Conservation (phyloP, 768 basidiomycete genomes). For the Chalciporus sphaerocephalus region DNA sequence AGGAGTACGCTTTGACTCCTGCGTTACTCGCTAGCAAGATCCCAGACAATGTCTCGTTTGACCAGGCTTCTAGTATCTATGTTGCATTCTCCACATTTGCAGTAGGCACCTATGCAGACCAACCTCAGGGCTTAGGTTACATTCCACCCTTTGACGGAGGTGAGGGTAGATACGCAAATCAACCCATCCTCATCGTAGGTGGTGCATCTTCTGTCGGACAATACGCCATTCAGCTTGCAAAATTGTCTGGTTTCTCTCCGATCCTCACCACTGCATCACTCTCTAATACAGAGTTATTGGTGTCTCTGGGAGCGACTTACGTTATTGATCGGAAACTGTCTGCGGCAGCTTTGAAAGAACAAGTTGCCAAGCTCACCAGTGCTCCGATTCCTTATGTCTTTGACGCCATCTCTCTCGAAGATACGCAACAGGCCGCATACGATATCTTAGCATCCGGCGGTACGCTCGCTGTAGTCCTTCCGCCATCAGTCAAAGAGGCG, state of each 20-base stretch:
- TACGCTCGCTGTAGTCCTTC: constrained; percentile 13
- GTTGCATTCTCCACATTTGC: constrained; percentile 32
- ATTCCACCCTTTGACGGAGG: constrained; percentile 30
- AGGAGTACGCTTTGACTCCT: constrained; percentile 20
- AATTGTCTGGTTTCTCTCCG: constrained; percentile 31
- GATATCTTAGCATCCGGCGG: constrained; percentile 31
- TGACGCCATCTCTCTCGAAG: constrained; percentile 31
- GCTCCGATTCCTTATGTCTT: constrained; percentile 12
- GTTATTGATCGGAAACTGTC: constrained; percentile 32
- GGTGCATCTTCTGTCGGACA: constrained; percentile 38
- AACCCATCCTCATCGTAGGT: constrained; percentile 34
- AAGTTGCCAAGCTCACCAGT: constrained; percentile 4
- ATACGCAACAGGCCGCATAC: constrained; percentile 32
- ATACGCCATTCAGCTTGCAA: constrained; percentile 34
- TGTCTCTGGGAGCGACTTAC: constrained; percentile 36
- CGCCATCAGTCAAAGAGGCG: not conserved
- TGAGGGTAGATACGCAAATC: constrained; percentile 28
- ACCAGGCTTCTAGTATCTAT: constrained; percentile 35
- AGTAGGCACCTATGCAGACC: constrained; percentile 28
- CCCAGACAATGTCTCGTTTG: constrained; percentile 32
- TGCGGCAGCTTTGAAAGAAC: not conserved
- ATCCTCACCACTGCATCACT: constrained; percentile 38
- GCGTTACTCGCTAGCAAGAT: constrained; percentile 26
- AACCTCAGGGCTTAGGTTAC: constrained; percentile 25
- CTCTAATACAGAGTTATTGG: constrained; percentile 27